Evolutionary conservation across 2,329 filamentous ascomycete species (phyloP).

Genomic region (Drechslerella dactyloides): DNA sequence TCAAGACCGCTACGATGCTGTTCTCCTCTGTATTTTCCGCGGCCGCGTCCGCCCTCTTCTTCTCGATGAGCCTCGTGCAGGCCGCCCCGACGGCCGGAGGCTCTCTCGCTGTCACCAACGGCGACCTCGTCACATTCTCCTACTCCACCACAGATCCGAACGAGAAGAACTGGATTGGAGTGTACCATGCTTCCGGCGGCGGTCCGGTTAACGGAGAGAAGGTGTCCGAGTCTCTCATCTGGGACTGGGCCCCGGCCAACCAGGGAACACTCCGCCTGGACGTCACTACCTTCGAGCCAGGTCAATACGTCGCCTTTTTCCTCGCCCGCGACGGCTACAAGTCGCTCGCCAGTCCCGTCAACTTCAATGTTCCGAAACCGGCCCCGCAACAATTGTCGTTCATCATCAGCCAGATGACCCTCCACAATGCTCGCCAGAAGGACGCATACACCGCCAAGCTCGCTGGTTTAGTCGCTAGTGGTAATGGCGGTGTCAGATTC

Average conservation of each 20-base stretch:
- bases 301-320: constrained; percentile 72
- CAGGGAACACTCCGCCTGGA: constrained; percentile 77
- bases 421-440: constrained; percentile 58
- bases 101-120: constrained; percentile 8
- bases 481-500: constrained; percentile 54
- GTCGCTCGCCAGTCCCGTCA: constrained; percentile 57
- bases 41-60: constrained; percentile 20
- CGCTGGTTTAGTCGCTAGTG: constrained; percentile 56
- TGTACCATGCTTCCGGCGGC: constrained; percentile 57
- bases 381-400: constrained; percentile 52
- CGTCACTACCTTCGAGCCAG: constrained; percentile 81
- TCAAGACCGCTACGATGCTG: constrained; percentile 3
- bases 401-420: constrained; percentile 55
- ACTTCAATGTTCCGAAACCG: constrained; percentile 53
- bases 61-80: neutral
- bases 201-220: constrained; percentile 57
- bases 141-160: constrained; percentile 56
- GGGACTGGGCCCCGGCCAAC: constrained; percentile 56
- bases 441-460: constrained; percentile 57
- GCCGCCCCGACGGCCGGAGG: constrained; percentile 14
- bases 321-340: constrained; percentile 72
- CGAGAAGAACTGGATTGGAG: constrained; percentile 58
- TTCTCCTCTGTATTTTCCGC: constrained; percentile 16
- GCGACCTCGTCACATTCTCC: constrained; percentile 55
- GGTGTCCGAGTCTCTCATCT: constrained; percentile 56